Evolutionary conservation across 257 asterid genomes (phyloP).

Genomic region (Plantago elongata): DNA sequence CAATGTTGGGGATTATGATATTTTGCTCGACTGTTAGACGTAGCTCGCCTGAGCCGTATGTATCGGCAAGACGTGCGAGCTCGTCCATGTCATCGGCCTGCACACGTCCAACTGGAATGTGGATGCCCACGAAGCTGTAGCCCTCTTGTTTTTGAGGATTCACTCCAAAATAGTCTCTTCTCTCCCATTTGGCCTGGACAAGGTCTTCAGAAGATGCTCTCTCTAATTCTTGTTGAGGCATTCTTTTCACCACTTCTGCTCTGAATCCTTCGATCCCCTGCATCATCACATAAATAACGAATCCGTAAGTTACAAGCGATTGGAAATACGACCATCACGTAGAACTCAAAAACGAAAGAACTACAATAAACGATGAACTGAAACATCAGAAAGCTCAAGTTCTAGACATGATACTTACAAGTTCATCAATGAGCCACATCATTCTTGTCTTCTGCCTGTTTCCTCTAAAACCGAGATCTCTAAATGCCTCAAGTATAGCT

Average conservation of each 20-base stretch:
- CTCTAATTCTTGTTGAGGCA: conserved; percentile 57
- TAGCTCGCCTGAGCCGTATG: conserved; percentile 82
- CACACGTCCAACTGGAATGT: conserved; percentile 88
- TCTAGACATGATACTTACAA: conserved; percentile 42
- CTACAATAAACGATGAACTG: too few relatives aligned
- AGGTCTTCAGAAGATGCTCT: conserved; percentile 76
- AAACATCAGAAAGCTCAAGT: too few relatives aligned
- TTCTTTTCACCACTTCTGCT: conserved; percentile 73
- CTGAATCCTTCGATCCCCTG: conserved; percentile 95
- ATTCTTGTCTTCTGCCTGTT: conserved; percentile 91
- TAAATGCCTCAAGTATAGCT: conserved; percentile 75
- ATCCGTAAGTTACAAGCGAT: not conserved
- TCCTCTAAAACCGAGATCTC: conserved; percentile 88
- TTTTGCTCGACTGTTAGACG: conserved; percentile 91
- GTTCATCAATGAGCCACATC: conserved; percentile 99
- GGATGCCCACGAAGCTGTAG: conserved; percentile 72
- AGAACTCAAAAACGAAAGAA: too few relatives aligned
- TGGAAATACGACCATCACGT: too few relatives aligned
- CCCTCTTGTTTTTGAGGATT: conserved; percentile 87
- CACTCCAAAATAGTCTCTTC: conserved; percentile 78
- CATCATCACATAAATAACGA: not conserved
- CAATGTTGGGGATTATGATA: conserved; percentile 72
- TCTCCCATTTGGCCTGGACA: conserved; percentile 60
- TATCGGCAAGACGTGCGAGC: conserved; percentile 74
- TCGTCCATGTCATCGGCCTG: conserved; percentile 91